Base-by-base conservation (phyloP, 2,329 filamentous ascomycete species). In the Fusarium floridanum region DNA sequence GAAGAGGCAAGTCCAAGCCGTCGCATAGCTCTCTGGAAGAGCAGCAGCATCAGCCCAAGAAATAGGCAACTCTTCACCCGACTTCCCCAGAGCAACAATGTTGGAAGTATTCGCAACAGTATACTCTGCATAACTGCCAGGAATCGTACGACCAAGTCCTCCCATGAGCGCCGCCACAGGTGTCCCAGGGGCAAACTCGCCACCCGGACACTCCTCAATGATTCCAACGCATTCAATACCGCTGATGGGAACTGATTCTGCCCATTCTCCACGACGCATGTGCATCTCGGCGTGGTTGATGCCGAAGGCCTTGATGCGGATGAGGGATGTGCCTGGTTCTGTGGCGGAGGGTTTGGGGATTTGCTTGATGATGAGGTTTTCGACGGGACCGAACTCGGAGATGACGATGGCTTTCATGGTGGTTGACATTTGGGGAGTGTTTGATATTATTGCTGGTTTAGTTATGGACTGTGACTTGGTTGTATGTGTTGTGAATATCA, bases 231-330 rank as follows among this genome's bases (percentile, higher is more conserved):
- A 70, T 48, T 70, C 68, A 16, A 70, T 67, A 4, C 68, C 68
- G 20, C 64, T 70, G 16, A 70, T 70, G 9, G 68, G 68, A n/a
- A 67, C 64, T 3, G 64, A 70, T 17, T 68, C 68, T 3, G 65
- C 68, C 68, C 68, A 70, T 61, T 70, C 64, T n/a, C 68, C 68
- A 2, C 64, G 65, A 9, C 68, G 68, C 68, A 70, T 70, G 39
- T 70, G 68, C 61, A 70, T 64, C n/a, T 70, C 68, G 8, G 68
- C 68, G 10, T 70, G 68, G 17, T 70, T 70, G 61, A 70, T n/a
- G 9, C 68, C 68, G 12, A 70, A 67, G 14, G 68, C 68, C 2
- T 62, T 10, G 55, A 70, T 57, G 9, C 56, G 66, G 60, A 70
- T 68, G 24, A 70, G 57, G 5, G 64, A 61, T 2, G 61, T 64